Evolutionary conservation across 2,329 filamentous ascomycete genomes (phyloP).

Genomic region (Beauveria bassiana): DNA sequence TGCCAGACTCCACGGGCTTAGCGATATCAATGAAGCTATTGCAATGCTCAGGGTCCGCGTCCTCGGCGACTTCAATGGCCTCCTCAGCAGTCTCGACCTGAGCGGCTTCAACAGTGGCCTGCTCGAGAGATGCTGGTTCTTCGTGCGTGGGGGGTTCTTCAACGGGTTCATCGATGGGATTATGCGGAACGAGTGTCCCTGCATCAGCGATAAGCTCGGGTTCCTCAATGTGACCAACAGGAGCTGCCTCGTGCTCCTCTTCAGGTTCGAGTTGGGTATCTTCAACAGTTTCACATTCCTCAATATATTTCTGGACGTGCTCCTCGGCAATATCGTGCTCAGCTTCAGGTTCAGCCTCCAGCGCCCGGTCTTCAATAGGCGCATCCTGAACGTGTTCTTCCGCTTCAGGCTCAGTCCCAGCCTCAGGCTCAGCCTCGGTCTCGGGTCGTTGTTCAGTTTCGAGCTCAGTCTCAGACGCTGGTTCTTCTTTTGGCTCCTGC

Average conservation of each 20-base stretch:
- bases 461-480: neutral
- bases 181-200: neutral
- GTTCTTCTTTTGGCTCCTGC: neutral
- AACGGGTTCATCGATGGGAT: neutral
- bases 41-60: neutral
- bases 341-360: neutral
- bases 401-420: neutral
- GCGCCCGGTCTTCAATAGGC: neutral
- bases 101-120: constrained; percentile 12
- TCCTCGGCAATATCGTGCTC: constrained; percentile 4
- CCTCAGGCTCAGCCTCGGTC: neutral
- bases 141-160: neutral
- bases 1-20: constrained; percentile 3
- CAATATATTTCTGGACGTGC: constrained; percentile 12
- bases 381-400: neutral
- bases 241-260: constrained; percentile 7
- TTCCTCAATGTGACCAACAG: constrained; percentile 6
- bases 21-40: neutral
- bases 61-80: constrained; percentile 7
- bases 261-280: constrained; percentile 1
- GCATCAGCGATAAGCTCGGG: neutral
- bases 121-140: constrained; percentile 1
- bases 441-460: neutral
- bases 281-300: constrained; percentile 14
- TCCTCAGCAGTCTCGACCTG: constrained; percentile 14